Evolutionary conservation across 2,329 filamentous ascomycete species (phyloP).

Genomic region (Cladosporium sp.): DNA sequence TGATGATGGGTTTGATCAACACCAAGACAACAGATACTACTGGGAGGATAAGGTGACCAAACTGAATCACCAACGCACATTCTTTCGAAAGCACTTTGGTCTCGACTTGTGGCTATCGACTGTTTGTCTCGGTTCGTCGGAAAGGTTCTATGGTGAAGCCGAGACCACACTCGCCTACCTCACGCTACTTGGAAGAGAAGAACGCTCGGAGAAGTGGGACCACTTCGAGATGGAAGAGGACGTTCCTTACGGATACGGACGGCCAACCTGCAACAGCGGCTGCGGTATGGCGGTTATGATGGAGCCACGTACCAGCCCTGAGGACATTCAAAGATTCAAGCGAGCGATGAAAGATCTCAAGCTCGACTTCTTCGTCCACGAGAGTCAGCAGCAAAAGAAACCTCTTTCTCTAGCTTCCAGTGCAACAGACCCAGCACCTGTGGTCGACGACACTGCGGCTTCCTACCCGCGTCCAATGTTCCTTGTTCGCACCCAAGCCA

Average conservation of each 20-base stretch:
- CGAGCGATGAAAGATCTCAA: not conserved
- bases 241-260: no score
- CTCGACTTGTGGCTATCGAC: not conserved
- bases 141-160: not conserved
- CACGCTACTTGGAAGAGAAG: not conserved
- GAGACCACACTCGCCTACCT: not conserved
- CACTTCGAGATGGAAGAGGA: no score
- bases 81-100: not conserved
- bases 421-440: no score
- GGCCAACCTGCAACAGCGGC: not conserved
- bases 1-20: no score
- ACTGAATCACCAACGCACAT: not conserved
- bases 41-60: no score
- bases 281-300: not conserved
- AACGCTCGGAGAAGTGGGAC: not conserved
- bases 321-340: not conserved
- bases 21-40: no score
- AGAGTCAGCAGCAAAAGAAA: not conserved
- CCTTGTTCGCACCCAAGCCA: not conserved
- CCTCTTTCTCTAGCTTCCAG: not conserved
- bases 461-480: not conserved
- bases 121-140: not conserved
- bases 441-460: not conserved
- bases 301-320: accelerated
- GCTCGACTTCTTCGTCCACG: not conserved